Base-by-base conservation (phyloP, 2,329 filamentous ascomycete species). In the Lasiodiplodia citricola region DNA sequence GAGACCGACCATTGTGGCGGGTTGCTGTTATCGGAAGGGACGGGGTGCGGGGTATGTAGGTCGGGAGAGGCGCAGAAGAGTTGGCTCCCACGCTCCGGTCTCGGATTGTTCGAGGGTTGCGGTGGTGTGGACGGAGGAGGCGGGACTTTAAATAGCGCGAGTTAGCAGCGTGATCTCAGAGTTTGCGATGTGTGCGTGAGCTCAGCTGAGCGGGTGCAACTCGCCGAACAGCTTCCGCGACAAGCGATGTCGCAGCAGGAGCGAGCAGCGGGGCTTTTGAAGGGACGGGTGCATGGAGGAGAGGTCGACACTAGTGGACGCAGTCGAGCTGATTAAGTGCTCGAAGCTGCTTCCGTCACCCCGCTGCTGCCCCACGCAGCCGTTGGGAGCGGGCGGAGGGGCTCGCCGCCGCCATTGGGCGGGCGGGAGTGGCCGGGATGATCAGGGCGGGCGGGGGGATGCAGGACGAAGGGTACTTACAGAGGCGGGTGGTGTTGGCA, bases 1-100 rank as follows among this genome's bases (percentile, higher is more conserved):
- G 70, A 90, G 74, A 75, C 87, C 86, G 73, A 90, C 88, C 90
- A 91, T 91, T 62, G 75, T 86, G 80, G 75, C 76, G 70, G 70
- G 68, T 71, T 63, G 38, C 47, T 14, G 50, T 47, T 58, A 31
- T 38, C 35, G 31, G 68, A 51, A 44, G 21, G 51, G 37, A 7
- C 54, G 18, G 47, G 56, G 28, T 60, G 66, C 18, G 55, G 47
- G 66, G 14, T 58, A 50, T 35, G 31, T 10, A 38, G 66, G 21
- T 28, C 21, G 18, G 31, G 52, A 16, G 23, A 8, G 37, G 52
- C 51, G 63, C 63, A 47, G 52, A 35, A 31, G 44, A n/a, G 31
- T 52, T 18, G 31, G 60, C 44, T 52, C 37, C 60, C 52, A 31
- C 28, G 60, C 60, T 51, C 28, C 11, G 31, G 47, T 37, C n/a